Conservation (phyloP, 805 yeast genomes). For the Danielia oregonensis region DNA sequence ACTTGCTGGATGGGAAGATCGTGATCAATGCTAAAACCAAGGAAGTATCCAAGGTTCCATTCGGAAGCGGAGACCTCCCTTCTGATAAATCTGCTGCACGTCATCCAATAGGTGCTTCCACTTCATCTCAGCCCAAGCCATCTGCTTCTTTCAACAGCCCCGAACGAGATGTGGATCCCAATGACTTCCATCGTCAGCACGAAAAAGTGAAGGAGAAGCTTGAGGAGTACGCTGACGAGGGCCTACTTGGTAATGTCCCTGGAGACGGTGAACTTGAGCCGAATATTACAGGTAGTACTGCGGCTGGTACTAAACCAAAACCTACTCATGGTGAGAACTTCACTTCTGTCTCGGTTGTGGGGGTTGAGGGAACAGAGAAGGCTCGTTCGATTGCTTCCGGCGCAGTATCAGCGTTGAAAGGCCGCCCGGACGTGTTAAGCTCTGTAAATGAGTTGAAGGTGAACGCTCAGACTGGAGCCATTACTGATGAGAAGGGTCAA, state of each 20-base stretch:
- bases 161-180: slow-evolving; percentile 8
- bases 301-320: too few relatives aligned
- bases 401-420: slow-evolving; percentile 23
- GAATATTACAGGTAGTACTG: too few relatives aligned
- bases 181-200: slow-evolving; percentile 6
- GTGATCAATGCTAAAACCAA: slow-evolving; percentile 32
- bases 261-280: neutral
- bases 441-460: slow-evolving; percentile 23
- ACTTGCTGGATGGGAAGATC: slow-evolving; percentile 29
- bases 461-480: slow-evolving; percentile 27
- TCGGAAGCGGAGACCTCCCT: neutral
- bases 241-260: slow-evolving; percentile 7
- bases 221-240: slow-evolving; percentile 8
- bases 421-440: slow-evolving; percentile 19
- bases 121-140: slow-evolving; percentile 1
- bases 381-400: slow-evolving; percentile 26
- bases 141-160: slow-evolving; percentile 9
- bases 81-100: neutral
- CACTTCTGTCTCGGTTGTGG: slow-evolving; percentile 30
- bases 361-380: slow-evolving; percentile 19
- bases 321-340: too few relatives aligned
- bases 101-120: slow-evolving; percentile 3
- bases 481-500: slow-evolving; percentile 25
- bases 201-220: slow-evolving; percentile 7
- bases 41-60: slow-evolving; percentile 26